Evolutionary conservation across 2,329 filamentous ascomycete genomes (phyloP).

Genomic region (Trichoderma sp.): DNA sequence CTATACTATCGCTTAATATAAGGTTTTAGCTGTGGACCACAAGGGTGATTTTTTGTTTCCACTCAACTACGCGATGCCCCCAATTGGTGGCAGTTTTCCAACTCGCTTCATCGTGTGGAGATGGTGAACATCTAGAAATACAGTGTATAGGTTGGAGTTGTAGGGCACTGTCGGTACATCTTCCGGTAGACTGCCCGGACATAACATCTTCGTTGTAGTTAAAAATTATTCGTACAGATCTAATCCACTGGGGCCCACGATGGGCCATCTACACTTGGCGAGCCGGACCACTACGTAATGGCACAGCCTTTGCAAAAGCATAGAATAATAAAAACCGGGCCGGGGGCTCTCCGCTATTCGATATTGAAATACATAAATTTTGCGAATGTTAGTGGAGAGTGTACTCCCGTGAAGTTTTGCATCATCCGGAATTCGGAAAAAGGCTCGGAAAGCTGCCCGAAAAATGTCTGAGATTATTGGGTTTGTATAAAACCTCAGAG

Average conservation of each 20-base stretch:
- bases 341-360: neutral
- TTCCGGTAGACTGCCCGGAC: neutral
- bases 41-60: too few relatives aligned
- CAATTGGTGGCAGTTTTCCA: accelerated
- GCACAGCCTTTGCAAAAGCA: neutral
- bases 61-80: neutral
- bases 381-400: too few relatives aligned
- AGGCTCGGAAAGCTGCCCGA: neutral
- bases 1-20: neutral
- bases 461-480: neutral
- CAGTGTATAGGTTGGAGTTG: neutral
- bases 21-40: neutral
- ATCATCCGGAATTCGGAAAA: neutral
- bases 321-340: neutral
- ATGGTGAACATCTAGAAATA: neutral
- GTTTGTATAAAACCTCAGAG: neutral
- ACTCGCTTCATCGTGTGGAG: neutral
- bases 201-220: neutral
- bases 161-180: neutral
- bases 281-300: neutral
- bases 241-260: neutral
- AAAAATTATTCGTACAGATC: neutral
- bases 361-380: neutral
- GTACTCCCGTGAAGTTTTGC: neutral
- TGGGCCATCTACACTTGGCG: neutral